phyloP scores from a whole-genome alignment of 2,329 filamentous ascomycete species.

The Diaporthe citriasiana region DNA sequence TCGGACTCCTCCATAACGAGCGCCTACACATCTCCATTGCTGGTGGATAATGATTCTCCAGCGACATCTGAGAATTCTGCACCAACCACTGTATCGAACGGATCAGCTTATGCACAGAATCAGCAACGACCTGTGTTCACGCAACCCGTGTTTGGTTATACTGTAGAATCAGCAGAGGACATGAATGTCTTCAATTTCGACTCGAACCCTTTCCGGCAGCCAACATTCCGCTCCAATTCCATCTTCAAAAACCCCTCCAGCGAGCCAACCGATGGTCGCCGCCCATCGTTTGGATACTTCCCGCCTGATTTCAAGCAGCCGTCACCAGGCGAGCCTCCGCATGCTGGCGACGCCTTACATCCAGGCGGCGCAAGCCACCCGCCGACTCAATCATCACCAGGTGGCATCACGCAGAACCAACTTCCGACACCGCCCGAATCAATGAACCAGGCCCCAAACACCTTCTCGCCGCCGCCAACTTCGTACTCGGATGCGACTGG shows the following conservation, averaged over 20 bases:
- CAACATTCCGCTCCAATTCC: slow-evolving; percentile 74
- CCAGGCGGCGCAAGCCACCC: slow-evolving; percentile 49
- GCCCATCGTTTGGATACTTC: slow-evolving; percentile 69
- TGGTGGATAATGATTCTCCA: slow-evolving; percentile 64
- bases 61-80: slow-evolving; percentile 57
- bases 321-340: slow-evolving; percentile 50
- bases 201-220: slow-evolving; percentile 60
- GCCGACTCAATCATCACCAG: slow-evolving; percentile 43
- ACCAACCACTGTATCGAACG: slow-evolving; percentile 50
- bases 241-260: slow-evolving; percentile 73
- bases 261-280: slow-evolving; percentile 64
- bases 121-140: slow-evolving; percentile 57
- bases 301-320: slow-evolving; percentile 67
- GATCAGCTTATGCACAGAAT: slow-evolving; percentile 45
- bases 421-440: slow-evolving; percentile 63
- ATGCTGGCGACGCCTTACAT: slow-evolving; percentile 53
- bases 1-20: slow-evolving; percentile 53
- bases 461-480: slow-evolving; percentile 56
- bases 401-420: slow-evolving; percentile 40
- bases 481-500: slow-evolving; percentile 46
- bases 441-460: slow-evolving; percentile 48
- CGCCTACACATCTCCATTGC: slow-evolving; percentile 61
- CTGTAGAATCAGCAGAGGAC: slow-evolving; percentile 70
- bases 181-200: slow-evolving; percentile 63
- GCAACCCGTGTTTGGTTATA: slow-evolving; percentile 70